Base-by-base conservation (phyloP, 352 stramenopile species). In the Saprolegnia diclina region DNA sequence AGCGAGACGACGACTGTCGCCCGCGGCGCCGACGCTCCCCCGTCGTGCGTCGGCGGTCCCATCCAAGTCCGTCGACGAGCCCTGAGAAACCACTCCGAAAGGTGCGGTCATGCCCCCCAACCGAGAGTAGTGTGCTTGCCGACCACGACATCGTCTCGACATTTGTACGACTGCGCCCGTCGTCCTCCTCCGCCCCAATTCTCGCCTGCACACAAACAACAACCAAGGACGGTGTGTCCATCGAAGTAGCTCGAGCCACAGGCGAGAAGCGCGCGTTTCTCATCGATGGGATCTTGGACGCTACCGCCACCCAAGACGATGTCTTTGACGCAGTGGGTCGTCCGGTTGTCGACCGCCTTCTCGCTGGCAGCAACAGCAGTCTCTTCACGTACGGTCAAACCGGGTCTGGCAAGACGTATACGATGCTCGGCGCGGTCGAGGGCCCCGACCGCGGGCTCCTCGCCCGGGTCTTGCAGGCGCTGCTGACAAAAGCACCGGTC, bases 311-410 rank as follows among this genome's bases (percentile, higher is more conserved):
- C 21, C 89, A 96, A 67, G 83, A 88, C 56, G 80, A 92, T 45
- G 76, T 96, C 24, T 95, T 94, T 72, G 72, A 87, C 35, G 79
- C 90, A 61, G 82, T 80, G 21, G 88, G 87, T n/a, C 74, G 79
- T 13, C 77, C 82, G 0, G 85, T 87, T 0, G 85, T 95, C 14
- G 87, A 94, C 44, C 91, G 90, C 57, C 82, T 83, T 0, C 76
- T 96, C 29, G 71, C 85, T 37, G 88, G 88, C n/a, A 94, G 89
- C 74, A 94, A 96, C 61, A 87, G 87, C 37, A 92, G 84, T 64
- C 89, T 96, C 59, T 95, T 96, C 52, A 86, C 88, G 6, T 96
- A 95, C 61, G 88, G 88, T 35, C 86, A 95, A 67, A 94, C 87
- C 2, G 88, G 88, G 0, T 90, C 80, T 0, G 88, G 88, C 5